These are phyloP conservation scores for Nannochloropsis gaditana DNA, from an alignment of 108 stramenopile species.

Conservation along the genomic window DNA sequence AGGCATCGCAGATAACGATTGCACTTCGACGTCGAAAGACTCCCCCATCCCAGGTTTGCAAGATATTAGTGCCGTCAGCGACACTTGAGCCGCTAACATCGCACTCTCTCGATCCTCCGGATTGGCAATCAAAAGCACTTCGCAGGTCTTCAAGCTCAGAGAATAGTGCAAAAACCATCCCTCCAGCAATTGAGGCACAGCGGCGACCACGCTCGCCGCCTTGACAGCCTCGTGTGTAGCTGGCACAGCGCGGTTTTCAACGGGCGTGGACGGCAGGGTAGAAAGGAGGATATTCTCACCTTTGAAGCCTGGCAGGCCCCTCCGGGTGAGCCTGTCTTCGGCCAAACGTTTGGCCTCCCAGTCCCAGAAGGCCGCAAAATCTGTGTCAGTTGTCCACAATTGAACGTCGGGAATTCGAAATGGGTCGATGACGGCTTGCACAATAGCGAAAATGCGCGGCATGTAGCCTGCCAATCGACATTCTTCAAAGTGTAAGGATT, in stretches of 20 bases:
- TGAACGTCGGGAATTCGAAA: not conserved
- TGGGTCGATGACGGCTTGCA: not conserved
- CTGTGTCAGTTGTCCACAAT: not conserved
- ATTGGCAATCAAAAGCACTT: not conserved
- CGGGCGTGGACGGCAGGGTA: not conserved
- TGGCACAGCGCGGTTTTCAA: not conserved
- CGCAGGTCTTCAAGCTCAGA: not conserved
- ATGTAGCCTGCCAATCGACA: not conserved
- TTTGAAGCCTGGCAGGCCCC: not conserved
- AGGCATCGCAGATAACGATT: not conserved
- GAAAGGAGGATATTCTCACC: not conserved
- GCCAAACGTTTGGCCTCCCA: not conserved
- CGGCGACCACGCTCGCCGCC: not conserved
- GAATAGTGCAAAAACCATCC: constrained; percentile 10
- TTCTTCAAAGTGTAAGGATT: not conserved
- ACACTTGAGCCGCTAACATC: not conserved
- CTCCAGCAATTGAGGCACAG: constrained; percentile 8
- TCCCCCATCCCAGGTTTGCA: not conserved
- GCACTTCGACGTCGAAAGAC: not conserved
- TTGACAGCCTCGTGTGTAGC: not conserved
- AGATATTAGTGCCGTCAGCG: not conserved
- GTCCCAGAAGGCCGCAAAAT: not conserved
- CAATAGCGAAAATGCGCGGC: not conserved
- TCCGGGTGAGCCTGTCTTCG: not conserved
- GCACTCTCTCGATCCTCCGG: constrained; percentile 1